Conservation (phyloP, 164 flowering plant genomes). For the Protea cynaroides region DNA sequence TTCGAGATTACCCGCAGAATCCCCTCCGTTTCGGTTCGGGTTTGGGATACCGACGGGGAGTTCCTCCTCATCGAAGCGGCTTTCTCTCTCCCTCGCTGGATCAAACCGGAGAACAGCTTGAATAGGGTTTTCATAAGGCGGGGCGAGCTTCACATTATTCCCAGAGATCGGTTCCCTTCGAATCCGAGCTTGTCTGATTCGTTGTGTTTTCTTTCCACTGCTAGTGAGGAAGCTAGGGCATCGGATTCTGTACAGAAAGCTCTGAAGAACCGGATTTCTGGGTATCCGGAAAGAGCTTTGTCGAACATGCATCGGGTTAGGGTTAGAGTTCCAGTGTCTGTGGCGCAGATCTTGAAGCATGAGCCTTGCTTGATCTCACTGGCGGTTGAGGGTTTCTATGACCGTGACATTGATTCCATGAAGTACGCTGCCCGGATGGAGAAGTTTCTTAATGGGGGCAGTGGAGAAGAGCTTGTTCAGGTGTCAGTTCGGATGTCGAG, state of each 20-base stretch:
- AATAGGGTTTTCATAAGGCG: conserved; percentile 70
- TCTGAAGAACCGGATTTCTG: conserved; percentile 38
- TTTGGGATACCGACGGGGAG: conserved; percentile 87
- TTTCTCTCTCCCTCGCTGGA: conserved; percentile 75
- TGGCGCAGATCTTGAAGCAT: conserved; percentile 72
- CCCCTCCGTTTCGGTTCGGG: conserved; percentile 47
- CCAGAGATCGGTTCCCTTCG: conserved; percentile 24
- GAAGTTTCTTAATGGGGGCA: conserved; percentile 52
- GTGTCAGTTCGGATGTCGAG: conserved; percentile 65
- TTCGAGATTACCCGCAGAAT: conserved; percentile 40
- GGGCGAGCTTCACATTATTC: conserved; percentile 58
- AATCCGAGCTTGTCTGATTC: conserved; percentile 43
- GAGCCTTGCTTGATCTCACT: conserved; percentile 72
- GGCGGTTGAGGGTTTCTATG: conserved; percentile 94
- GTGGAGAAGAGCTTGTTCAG: conserved; percentile 57
- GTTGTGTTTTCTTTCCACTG: conserved; percentile 26
- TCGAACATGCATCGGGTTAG: conserved; percentile 55
- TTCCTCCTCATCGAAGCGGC: conserved; percentile 88
- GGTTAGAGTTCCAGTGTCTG: conserved; percentile 77
- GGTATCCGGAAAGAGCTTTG: conserved; percentile 58
- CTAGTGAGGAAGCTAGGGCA: conserved; percentile 35
- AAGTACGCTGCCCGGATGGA: conserved; percentile 81
- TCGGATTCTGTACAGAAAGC: conserved; percentile 48
- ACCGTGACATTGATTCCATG: conserved; percentile 85
- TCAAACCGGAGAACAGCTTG: conserved; percentile 52